Percentiles rank a stretch among this genome's conserved stretches.
Conservation (phyloP, 257 asterid species). For the Sherardia arvensis region DNA sequence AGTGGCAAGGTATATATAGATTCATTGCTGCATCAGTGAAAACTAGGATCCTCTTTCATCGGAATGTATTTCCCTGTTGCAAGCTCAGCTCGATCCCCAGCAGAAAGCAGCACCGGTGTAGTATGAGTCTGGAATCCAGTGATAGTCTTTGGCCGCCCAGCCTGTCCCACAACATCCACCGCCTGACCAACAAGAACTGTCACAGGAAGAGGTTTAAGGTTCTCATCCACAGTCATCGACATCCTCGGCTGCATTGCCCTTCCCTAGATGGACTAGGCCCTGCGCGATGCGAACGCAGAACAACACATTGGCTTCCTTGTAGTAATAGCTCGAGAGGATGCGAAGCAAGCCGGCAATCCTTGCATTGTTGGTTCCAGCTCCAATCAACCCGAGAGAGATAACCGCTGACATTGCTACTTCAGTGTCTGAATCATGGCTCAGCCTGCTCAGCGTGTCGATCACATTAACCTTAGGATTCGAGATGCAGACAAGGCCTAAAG, state of each 20-base stretch:
- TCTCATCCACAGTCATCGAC: too few relatives aligned
- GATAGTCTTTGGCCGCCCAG: slow-evolving; percentile 94
- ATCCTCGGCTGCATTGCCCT: slow-evolving; percentile 99
- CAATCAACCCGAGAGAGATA: slow-evolving; percentile 82
- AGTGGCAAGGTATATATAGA: slow-evolving; percentile 53
- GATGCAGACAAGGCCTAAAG: slow-evolving; percentile 90
- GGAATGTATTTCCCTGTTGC: slow-evolving; percentile 91
- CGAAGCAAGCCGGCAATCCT: slow-evolving; percentile 99
- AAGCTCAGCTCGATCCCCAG: slow-evolving; percentile 95
- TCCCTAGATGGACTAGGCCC: slow-evolving; percentile 89
- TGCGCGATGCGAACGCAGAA: slow-evolving; percentile 94
- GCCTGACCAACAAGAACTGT: slow-evolving; percentile 98
- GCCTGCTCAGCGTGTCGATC: slow-evolving; percentile 98
- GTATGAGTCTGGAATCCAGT: slow-evolving; percentile 94
- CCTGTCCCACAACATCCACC: slow-evolving; percentile 93
- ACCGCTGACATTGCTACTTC: slow-evolving; percentile 99
- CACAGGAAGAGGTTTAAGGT: too few relatives aligned
- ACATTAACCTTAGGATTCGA: slow-evolving; percentile 98
- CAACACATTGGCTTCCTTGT: slow-evolving; percentile 93
- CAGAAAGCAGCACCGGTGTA: slow-evolving; percentile 84
- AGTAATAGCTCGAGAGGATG: slow-evolving; percentile 88
- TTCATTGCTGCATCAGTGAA: background rate
- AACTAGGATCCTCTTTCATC: slow-evolving; percentile 63
- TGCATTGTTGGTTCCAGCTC: slow-evolving; percentile 98
- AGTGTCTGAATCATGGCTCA: slow-evolving; percentile 91